Base-by-base conservation (phyloP, 805 yeast genomes). In the Clavispora santaluciae region DNA sequence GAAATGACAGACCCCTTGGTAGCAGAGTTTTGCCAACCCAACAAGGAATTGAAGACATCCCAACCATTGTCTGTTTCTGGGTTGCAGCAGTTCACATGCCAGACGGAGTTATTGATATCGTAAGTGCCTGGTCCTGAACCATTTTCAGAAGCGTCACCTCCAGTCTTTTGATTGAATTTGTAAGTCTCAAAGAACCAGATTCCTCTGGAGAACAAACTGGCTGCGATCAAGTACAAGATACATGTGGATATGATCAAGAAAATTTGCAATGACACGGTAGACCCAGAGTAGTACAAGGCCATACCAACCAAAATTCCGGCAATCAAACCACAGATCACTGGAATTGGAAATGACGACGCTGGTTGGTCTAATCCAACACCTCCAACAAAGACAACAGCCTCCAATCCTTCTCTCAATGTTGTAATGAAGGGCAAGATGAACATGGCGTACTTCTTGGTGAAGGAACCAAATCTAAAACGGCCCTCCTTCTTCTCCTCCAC, bases 11-110 rank as follows among this genome's bases (percentile, higher is more conserved):
- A 87, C 42, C 97, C 96, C 59, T 86, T 76, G 50, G 95, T 88
- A 44, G 96, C 98, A 40, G 95, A 78, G 68, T 91, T 91, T 71
- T 89, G 96, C 99, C 99, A 91, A 48, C 98, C 99, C 49, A 91
- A 72, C 42, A 91, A 64, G 21, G 97, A 86, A 59, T 91, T 91
- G 76, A 91, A 91, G 45, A 91, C 81, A 76, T 89, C 96, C 98
- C 98, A 91, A 70, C 97, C 98, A 53, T 83, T 81, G 66, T 84
- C 91, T 44, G 75, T 72, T 64, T 84, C 90, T 35, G 97, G 97
- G 66, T 89, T 89, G 72, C 98, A 91, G 70, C 97, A 91, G 75
- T 91, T 89, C 46, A 91, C 95, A 68, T 91, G 99, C 90, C 96
- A 91, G 18, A 91, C 96, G 10, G 85, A 67, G 55, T 75, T 75